Conservation (phyloP, 352 stramenopile genomes). For the Pythium pectinolyticum region DNA sequence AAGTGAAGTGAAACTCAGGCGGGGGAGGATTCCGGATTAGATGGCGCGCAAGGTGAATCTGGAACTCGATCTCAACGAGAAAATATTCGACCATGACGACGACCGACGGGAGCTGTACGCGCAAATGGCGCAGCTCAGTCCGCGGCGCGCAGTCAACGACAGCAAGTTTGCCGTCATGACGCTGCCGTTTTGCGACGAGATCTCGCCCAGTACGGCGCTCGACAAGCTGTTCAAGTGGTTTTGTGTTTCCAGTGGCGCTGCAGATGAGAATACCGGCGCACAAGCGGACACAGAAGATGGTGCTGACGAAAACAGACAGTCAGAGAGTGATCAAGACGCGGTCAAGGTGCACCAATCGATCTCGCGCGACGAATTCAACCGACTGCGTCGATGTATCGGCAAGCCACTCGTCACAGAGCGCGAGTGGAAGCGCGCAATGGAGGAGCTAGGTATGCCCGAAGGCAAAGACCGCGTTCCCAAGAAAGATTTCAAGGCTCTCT, state of each 20-base stretch:
- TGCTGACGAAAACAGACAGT: neutral
- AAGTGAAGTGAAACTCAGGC: too few relatives aligned
- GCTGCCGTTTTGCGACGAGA: slow-evolving; percentile 56
- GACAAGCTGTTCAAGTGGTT: slow-evolving; percentile 51
- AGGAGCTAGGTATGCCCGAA: slow-evolving; percentile 32
- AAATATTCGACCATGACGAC: slow-evolving; percentile 35
- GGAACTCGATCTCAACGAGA: slow-evolving; percentile 34
- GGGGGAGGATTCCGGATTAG: too few relatives aligned
- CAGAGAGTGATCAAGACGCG: neutral
- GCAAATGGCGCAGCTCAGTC: slow-evolving; percentile 45
- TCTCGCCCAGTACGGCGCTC: slow-evolving; percentile 42
- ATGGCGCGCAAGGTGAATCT: slow-evolving; percentile 30
- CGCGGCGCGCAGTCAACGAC: slow-evolving; percentile 29
- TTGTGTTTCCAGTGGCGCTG: neutral
- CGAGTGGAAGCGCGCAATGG: slow-evolving; percentile 46
- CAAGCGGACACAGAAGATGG: slow-evolving; percentile 12
- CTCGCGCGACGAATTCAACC: slow-evolving; percentile 42
- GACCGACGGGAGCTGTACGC: slow-evolving; percentile 30
- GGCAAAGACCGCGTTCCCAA: slow-evolving; percentile 25
- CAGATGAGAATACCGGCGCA: neutral
- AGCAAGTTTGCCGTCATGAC: slow-evolving; percentile 36
- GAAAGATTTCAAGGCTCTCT: slow-evolving; percentile 55
- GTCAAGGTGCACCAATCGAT: slow-evolving; percentile 28
- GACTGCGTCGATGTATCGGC: slow-evolving; percentile 38
- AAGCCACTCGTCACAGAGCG: slow-evolving; percentile 24